Evolutionary conservation across 2,329 filamentous ascomycete genomes (phyloP).

Genomic region (Cercospora sp.): DNA sequence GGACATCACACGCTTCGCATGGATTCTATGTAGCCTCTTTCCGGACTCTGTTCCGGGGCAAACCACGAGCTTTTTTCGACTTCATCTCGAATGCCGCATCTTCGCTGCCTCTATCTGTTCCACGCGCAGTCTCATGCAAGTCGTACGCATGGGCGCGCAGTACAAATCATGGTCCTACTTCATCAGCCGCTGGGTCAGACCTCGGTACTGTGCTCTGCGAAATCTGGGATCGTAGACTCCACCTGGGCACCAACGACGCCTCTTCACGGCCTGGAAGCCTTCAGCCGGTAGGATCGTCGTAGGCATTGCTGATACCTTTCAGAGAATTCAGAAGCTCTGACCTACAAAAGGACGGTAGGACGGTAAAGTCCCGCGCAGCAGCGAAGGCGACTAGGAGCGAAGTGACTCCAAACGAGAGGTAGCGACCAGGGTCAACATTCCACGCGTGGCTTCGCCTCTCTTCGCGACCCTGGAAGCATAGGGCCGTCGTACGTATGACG

Average conservation of each 20-base stretch:
- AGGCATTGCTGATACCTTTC: neutral
- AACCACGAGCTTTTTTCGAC: neutral
- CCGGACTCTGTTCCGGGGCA: neutral
- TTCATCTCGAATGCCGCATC: neutral
- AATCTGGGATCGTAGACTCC: neutral
- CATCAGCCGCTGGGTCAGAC: neutral
- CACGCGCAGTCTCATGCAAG: neutral
- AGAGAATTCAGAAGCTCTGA: neutral
- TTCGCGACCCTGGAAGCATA: neutral
- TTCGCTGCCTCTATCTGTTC: neutral
- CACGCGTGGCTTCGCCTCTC: neutral
- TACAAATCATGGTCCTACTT: neutral
- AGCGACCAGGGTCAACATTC: neutral
- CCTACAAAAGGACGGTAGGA: neutral
- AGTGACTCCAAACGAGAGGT: neutral
- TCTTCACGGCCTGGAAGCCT: neutral
- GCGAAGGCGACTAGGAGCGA: neutral
- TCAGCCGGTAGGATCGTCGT: neutral
- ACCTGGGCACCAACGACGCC: neutral
- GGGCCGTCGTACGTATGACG: neutral
- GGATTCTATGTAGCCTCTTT: neutral
- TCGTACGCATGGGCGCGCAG: neutral
- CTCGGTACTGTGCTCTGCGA: neutral
- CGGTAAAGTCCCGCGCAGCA: neutral
- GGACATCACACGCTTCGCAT: neutral